Evolutionary conservation across 805 yeast species (phyloP), one percentile per base, ranked within the genome.

Genomic region (Starmerella floricola): DNA sequence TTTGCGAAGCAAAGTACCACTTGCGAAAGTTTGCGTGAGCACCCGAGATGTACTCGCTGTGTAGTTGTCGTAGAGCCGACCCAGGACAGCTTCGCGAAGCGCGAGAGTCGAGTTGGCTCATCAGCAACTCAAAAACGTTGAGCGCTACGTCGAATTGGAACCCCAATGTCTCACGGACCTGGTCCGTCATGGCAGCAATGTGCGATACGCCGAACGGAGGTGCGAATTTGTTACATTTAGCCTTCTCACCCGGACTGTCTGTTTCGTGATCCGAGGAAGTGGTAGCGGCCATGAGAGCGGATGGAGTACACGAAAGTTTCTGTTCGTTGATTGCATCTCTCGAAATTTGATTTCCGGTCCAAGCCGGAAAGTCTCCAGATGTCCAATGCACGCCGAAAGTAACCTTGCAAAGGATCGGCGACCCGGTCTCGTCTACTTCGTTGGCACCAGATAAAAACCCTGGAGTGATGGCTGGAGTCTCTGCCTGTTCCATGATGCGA

Each of bases 331-430:
- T 15, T 1, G 38, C 37, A 19, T 32, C 40, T 15, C 27, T 38
- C 4, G 36, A 17, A 13, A 21, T 24, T 27, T 40, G 48, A 2
- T n/a, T 29, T 2, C 46, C 91, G 20, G 88, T 79, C 95, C 95
- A 85, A 36, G 95, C 94, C 29, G 95, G 95, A 59, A 81, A 85
- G 33, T 93, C 93, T 55, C 82, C 78, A 4, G 27, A 27, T 10
- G 33, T 34, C 55, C 55, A 55, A 35, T 53, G 57, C 1, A 49
- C 38, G n/a, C 56, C 55, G 33, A 30, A 37, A 15, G 47, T 42
- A 20, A 51, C 46, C 15, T 34, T 26, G 6, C 29, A 27, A n/a
- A 40, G 12, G 2, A 40, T 20, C 1, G 52, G 41, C 8, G 21
- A n/a, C 1, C 49, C 50, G 0, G 20, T 21, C 4, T 24, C 30